Evolutionary conservation across 2,329 filamentous ascomycete species (phyloP), one percentile per base, ranked within the genome.

Genomic region (Capronia epimyces): DNA sequence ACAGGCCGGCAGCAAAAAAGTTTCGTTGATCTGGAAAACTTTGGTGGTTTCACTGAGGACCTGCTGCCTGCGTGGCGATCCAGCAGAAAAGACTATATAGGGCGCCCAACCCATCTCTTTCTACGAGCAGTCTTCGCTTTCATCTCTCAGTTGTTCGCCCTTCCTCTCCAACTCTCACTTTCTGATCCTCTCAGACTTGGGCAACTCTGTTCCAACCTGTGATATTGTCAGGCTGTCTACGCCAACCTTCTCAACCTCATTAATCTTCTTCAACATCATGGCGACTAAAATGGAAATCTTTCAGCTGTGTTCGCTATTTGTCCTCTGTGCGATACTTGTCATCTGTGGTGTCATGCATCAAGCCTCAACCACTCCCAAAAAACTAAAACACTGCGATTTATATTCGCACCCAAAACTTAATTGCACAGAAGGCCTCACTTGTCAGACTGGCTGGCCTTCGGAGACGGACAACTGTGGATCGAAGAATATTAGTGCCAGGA

Each of bases 381-480:
- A 29, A 6, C 15, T 16, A 29, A 27, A 37, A 6, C 15, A 37
- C 4, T 46, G 31, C 20, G 12, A 12, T 20, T 15, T 24, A 18
- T 7, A 46, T 10, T 36, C 29, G 4, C 31, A 46, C 25, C 43
- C 43, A n/a, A 15, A 46, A 3, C 31, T 46, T 18, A 18, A 46
- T 18, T 46, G 43, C 20, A 46, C 4, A 24, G 10, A 22, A 8
- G 43, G 31, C 37, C 45, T 48, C 21, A 6, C 29, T 21, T 48
- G 45, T 20, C 20, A 48, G 12, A 7, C 34, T 16, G 13, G 13
- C 21, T 48, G 45, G 45, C 34, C 34, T 8, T 48, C 34, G 13
- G 34, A 40, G 25, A 48, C 36, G 15, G 34, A 21, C 6, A 48
- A 48, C 21, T 48, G 42, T 41, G 45, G 36, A 7, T n/a, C 18